These are phyloP conservation scores for Chaetomium fimeti DNA, from an alignment of 495 filamentous ascomycete species.

Conservation along the genomic window DNA sequence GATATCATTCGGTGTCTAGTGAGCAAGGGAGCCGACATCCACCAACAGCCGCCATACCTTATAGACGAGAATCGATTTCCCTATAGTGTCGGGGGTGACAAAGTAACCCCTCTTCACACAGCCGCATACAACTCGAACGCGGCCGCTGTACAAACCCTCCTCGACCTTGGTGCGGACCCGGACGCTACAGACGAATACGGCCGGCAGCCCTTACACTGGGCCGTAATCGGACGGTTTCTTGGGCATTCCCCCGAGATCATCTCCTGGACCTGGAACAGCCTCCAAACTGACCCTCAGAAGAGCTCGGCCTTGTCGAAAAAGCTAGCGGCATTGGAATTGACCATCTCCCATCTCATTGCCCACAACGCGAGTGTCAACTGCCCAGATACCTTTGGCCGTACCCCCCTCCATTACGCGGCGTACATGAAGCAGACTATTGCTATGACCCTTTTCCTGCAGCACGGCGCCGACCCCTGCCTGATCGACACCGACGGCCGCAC, in stretches of 20 bases:
- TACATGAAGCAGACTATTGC: not conserved
- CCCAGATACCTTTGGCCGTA: slow-evolving; percentile 8
- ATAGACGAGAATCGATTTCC: not conserved
- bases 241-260: not conserved
- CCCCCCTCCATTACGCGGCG: slow-evolving; percentile 10
- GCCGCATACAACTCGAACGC: slow-evolving; percentile 9
- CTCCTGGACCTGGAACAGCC: not conserved
- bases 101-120: slow-evolving; percentile 4
- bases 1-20: slow-evolving; percentile 8
- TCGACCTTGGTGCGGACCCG: slow-evolving; percentile 10
- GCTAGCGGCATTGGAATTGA: not conserved
- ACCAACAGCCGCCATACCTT: slow-evolving; percentile 10
- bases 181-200: slow-evolving; percentile 12
- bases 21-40: slow-evolving; percentile 9
- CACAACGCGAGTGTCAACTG: slow-evolving; percentile 1
- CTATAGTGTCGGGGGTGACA: slow-evolving; percentile 10
- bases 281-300: not conserved
- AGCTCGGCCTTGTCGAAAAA: slow-evolving; percentile 1
- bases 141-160: slow-evolving; percentile 5
- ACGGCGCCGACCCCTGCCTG: not conserved
- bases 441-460: not conserved
- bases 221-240: slow-evolving; percentile 2
- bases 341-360: slow-evolving; percentile 2
- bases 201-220: slow-evolving; percentile 7
- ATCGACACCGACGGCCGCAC: slow-evolving; percentile 2